Percentiles rank a stretch among this genome's conserved stretches.
phyloP scores from a whole-genome alignment of 345 rosid species.

The Kernera saxatilis region DNA sequence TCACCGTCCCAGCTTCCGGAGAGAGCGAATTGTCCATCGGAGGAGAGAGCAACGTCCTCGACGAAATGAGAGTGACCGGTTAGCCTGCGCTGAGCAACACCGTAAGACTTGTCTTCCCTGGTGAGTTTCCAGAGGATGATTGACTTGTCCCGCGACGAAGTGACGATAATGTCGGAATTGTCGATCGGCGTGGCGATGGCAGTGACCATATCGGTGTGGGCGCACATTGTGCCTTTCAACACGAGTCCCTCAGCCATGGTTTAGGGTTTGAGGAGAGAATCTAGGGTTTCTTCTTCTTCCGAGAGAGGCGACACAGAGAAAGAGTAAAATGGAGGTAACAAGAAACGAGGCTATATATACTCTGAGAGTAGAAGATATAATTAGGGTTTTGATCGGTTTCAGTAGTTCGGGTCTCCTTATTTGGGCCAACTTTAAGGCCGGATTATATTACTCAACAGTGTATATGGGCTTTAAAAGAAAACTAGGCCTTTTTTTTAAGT shows the following conservation, averaged over 20 bases:
- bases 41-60: conserved; percentile 83
- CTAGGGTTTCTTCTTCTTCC: neutral
- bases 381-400: conserved; percentile 8
- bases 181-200: conserved; percentile 86
- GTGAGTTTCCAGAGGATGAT: conserved; percentile 79
- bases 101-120: conserved; percentile 63
- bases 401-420: neutral
- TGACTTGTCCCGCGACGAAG: conserved; percentile 88
- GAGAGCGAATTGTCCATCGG: conserved; percentile 88
- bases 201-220: conserved; percentile 91
- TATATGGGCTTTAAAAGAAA: neutral
- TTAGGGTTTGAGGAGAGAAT: neutral
- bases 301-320: neutral
- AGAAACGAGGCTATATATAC: neutral
- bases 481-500: neutral
- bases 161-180: conserved; percentile 74
- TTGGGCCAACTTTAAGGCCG: neutral
- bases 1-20: conserved; percentile 95
- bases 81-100: conserved; percentile 69
- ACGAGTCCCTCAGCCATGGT: conserved; percentile 60
- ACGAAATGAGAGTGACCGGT: conserved; percentile 93
- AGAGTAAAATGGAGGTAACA: neutral
- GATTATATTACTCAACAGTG: neutral
- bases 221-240: conserved; percentile 71
- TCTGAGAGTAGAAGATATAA: neutral